Evolutionary conservation across 257 asterid species (phyloP).

Genomic region (Solanum gandarillasii): DNA sequence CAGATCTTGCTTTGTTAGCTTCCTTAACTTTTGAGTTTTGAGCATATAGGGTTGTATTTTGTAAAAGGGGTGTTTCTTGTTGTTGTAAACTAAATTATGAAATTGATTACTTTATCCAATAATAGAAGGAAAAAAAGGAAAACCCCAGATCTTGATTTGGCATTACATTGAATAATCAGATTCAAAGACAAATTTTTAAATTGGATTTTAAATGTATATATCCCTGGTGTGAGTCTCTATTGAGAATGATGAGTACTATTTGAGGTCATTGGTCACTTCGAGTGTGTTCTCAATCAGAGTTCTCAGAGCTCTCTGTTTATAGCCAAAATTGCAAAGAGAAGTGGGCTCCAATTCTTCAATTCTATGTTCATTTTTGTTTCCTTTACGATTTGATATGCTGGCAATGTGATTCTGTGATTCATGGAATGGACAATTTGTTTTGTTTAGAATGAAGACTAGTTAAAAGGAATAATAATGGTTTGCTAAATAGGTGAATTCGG

Average conservation of each 20-base stretch:
- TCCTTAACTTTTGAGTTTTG: not conserved
- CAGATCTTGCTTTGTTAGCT: not conserved
- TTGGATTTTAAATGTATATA: constrained; percentile 52
- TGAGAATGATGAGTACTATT: constrained; percentile 33
- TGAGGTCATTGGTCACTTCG: no score
- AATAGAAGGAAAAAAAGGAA: constrained; percentile 1
- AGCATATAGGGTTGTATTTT: not conserved
- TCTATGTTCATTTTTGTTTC: no score
- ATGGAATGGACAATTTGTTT: no score
- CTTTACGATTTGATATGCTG: no score
- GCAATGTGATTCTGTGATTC: no score
- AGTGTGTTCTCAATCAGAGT: no score
- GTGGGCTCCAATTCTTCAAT: no score
- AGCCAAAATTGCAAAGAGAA: no score
- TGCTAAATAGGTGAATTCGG: no score
- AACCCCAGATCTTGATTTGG: constrained; percentile 65
- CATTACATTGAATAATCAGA: constrained; percentile 67
- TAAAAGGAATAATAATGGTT: no score
- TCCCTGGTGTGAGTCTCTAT: constrained; percentile 58
- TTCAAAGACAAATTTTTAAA: constrained; percentile 62
- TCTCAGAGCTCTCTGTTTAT: no score
- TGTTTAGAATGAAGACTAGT: no score
- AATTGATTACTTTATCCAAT: not conserved
- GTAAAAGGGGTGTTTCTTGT: not conserved
- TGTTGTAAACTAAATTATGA: not conserved